phyloP scores from a whole-genome alignment of 768 basidiomycete species.

The Tulasnella sp. region DNA sequence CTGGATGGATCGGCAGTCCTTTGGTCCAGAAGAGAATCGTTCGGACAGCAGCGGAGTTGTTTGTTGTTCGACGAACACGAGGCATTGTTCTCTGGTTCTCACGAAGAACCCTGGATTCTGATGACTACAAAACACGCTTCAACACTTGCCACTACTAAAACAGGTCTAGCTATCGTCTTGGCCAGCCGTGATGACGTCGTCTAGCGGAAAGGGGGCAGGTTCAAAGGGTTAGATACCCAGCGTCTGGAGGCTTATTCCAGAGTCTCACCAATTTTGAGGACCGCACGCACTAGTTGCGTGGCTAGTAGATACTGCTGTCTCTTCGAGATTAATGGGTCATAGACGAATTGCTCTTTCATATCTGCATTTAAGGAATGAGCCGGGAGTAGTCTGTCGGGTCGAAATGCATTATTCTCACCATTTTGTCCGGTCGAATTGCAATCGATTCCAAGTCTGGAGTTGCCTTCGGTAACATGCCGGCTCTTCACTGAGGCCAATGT shows the following conservation, averaged over 20 bases:
- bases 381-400: neutral
- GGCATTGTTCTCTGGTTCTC: neutral
- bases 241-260: neutral
- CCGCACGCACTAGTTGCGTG: slow-evolving; percentile 73
- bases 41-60: slow-evolving; percentile 2
- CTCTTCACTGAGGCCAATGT: slow-evolving; percentile 94
- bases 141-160: neutral
- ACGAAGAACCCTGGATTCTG: neutral
- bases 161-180: slow-evolving; percentile 49
- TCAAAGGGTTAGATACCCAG: neutral
- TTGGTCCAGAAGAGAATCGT: slow-evolving; percentile 10
- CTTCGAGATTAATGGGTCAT: slow-evolving; percentile 95
- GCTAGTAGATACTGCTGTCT: slow-evolving; percentile 93
- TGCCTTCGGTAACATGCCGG: slow-evolving; percentile 77
- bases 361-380: slow-evolving; percentile 42
- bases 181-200: slow-evolving; percentile 71
- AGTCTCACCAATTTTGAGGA: slow-evolving; percentile 73
- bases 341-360: slow-evolving; percentile 96
- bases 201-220: slow-evolving; percentile 33
- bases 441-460: slow-evolving; percentile 85
- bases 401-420: slow-evolving; percentile 44
- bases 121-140: neutral
- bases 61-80: neutral
- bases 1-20: neutral
- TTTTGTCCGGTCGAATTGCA: slow-evolving; percentile 80